These are phyloP conservation scores for Fusarium scirpi DNA, from an alignment of 2,329 filamentous ascomycete genomes.

Conservation along the genomic window DNA sequence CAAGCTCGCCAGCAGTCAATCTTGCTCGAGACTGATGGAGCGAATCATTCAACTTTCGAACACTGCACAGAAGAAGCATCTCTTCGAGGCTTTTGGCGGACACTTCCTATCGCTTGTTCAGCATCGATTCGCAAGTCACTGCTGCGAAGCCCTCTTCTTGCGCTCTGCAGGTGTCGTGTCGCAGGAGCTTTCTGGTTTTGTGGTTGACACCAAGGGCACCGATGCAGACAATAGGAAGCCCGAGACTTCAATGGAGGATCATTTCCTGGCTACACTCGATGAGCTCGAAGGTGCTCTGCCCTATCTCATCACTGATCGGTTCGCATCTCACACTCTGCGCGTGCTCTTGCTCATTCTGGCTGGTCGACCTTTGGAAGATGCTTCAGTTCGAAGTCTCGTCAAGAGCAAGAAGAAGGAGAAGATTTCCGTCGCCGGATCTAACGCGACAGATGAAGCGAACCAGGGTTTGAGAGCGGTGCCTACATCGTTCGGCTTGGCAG, in stretches of 20 bases:
- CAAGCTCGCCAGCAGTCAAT: slow-evolving; percentile 95
- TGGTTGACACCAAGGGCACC: slow-evolving; percentile 59
- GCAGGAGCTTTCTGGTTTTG: slow-evolving; percentile 71
- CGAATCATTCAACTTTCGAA: slow-evolving; percentile 86
- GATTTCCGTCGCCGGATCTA: slow-evolving; percentile 70
- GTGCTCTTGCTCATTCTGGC: slow-evolving; percentile 88
- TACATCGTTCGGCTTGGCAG: slow-evolving; percentile 78
- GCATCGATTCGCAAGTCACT: slow-evolving; percentile 97
- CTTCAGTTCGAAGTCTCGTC: slow-evolving; percentile 77
- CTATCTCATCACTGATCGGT: slow-evolving; percentile 85
- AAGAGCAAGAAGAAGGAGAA: slow-evolving; percentile 95
- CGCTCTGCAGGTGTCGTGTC: slow-evolving; percentile 83
- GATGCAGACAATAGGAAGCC: slow-evolving; percentile 60
- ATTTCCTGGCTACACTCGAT: slow-evolving; percentile 85
- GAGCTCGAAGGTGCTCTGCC: slow-evolving; percentile 89
- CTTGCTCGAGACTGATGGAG: slow-evolving; percentile 93
- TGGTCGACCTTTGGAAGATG: slow-evolving; percentile 80
- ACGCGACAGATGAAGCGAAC: slow-evolving; percentile 61
- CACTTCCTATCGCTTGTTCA: slow-evolving; percentile 92
- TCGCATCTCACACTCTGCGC: slow-evolving; percentile 90
- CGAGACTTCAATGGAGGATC: slow-evolving; percentile 79
- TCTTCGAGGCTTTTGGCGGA: slow-evolving; percentile 87
- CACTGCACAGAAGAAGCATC: slow-evolving; percentile 81
- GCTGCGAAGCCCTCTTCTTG: slow-evolving; percentile 92
- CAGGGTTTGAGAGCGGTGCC: slow-evolving; percentile 72